Base-by-base conservation (phyloP, 2,329 filamentous ascomycete species). In the Juglanconis oblonga region DNA sequence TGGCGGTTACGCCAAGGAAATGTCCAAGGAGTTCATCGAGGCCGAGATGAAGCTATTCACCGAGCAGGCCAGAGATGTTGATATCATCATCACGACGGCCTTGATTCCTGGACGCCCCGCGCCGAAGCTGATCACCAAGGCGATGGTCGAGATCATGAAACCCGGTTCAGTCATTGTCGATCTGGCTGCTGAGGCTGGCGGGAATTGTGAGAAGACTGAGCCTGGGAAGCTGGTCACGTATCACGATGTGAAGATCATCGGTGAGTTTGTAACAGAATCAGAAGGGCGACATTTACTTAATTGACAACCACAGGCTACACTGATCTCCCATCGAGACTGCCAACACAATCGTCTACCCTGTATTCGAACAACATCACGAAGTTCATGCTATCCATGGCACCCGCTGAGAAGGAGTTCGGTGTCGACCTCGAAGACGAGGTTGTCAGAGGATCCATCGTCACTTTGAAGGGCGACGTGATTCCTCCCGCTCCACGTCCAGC, bases 331-430 rank as follows among this genome's bases (percentile, higher is more conserved):
- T 96, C 92, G 36, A 85, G 92, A 50, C 81, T 97, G 2, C 91
- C 92, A 0, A 96, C 92, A 0, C 92, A 97, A 72, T 91, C 92
- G 0, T 96, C 92, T 0, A 96, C 91, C 0, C 77, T 97, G 24
- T 97, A 96, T 74, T 95, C 91, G 2, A 97, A 96, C 81, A 97
- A 97, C 70, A 93, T 96, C 68, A 92, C 88, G 66, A 97, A 96
- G 71, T 89, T 93, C 59, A 77, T 96, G 33, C 80, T 97, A 9
- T 95, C 92, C 0, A 91, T 96, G 81, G 75, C 87, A 1, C 90
- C 91, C 1, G 83, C 88, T 61, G 87, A 92, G 2, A 92, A 91
- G 64, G 83, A 88, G 42, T 96, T 92, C 64, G 90, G 91, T 7
- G 81, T 96, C 50, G 90, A 96, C 67, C 78, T 96, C 4, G 82